Conservation (phyloP, 2,329 filamentous ascomycete genomes). For the Aspergillus fijiensis region DNA sequence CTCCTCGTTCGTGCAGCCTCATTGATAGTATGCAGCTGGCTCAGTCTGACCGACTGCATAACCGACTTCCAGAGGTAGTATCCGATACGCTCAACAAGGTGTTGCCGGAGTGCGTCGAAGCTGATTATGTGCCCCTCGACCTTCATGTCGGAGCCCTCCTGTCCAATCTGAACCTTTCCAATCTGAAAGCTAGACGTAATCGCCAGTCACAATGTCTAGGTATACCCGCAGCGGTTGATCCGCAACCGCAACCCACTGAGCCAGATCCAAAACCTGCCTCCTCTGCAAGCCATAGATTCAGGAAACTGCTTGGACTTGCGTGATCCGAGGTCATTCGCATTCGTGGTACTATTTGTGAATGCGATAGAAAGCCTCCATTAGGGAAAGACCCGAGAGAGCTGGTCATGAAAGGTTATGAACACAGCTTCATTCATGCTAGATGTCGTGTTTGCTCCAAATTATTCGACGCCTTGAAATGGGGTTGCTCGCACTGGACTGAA, state of each 20-base stretch:
- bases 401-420: too few species aligned
- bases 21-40: conserved; percentile 26
- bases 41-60: conserved; percentile 5
- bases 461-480: too few species aligned
- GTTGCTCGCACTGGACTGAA: too few species aligned
- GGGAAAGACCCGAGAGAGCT: too few species aligned
- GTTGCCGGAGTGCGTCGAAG: conserved; percentile 11
- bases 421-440: too few species aligned
- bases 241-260: not conserved
- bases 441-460: too few species aligned
- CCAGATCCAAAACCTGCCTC: not conserved
- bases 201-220: conserved; percentile 12
- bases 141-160: conserved; percentile 20
- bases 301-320: not conserved
- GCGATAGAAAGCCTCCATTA: too few species aligned
- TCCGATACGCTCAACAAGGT: conserved; percentile 20
- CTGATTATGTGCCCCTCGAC: conserved; percentile 23
- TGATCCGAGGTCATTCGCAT: too few species aligned
- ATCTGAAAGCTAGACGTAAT: conserved; percentile 11
- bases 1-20: conserved; percentile 27
- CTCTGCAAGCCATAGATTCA: not conserved
- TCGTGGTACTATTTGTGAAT: too few species aligned
- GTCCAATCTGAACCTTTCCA: conserved; percentile 17
- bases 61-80: conserved; percentile 20
- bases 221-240: not conserved